Evolutionary conservation across 345 rosid genomes (phyloP), one percentile per base, ranked within the genome.

Genomic region (Noccaea bulbosa): DNA sequence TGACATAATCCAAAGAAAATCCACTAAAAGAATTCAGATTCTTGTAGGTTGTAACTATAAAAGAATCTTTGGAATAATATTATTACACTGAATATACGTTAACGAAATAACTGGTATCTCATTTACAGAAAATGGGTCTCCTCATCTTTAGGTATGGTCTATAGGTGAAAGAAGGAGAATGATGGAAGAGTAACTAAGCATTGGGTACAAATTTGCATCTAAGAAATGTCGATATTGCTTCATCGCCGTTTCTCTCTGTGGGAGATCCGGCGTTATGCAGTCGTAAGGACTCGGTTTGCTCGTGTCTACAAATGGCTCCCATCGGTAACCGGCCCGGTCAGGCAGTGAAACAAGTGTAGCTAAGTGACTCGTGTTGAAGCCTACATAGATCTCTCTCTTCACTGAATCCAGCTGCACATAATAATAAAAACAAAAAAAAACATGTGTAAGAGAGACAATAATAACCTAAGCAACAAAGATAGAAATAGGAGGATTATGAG

Each of bases 221-320:
- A 94, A 90, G 81, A 94, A 94, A 69, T 85, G 88, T 34, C 81
- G 35, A 53, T 84, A 89, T 62, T 94, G 96, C 70, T 69, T 78
- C 52, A 85, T 67, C 1, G 91, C 94, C 3, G 80, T 76, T 8
- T 79, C 87, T 74, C 86, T 88, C 50, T 69, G 83, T 1, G 89
- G 90, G n/a, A 85, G 55, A n/a, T 89, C 87, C 0, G 32, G 20
- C 7, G 94, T 72, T 65, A 94, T 85, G 82, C 87, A 87, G 84
- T 94, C 91, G 44, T 66, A 94, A 3, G 97, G 99, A 15, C 84
- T 71, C 5, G 89, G 72, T 77, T 94, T 94, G 76, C 95, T 78
- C 3, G 99, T 91, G 82, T 93, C 97, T 59, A 89, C 93, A 77
- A 91, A 72, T 51, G 96, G 86, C 65, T 86, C 87, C 99, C 99